Base-by-base conservation (phyloP, 306 rosid species). In the Dryas octopetala region DNA sequence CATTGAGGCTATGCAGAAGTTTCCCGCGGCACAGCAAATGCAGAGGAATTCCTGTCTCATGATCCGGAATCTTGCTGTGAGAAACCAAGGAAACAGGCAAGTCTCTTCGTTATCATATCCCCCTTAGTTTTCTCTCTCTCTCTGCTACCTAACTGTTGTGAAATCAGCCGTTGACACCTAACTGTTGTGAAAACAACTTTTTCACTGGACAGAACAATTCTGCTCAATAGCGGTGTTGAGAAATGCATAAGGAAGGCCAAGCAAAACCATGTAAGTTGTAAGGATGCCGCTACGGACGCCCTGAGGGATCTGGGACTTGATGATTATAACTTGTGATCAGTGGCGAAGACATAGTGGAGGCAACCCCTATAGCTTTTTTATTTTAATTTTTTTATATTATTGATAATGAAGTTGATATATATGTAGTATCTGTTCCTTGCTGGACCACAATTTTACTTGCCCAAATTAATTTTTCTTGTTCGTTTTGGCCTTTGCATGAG, bases 201-300 rank as follows among this genome's bases (percentile, higher is more conserved):
- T 74, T 15, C 71, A 12, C 70, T 76, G 60, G 61, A 79, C 93
- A 95, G 99, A 85, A 83, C 92, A 45, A 68, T 83, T 62, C 83
- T 95, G 73, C 91, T 92, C 50, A 86, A 85, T 38, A 82, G 85
- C 41, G 97, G 99, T 62, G 74, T 89, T 45, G 97, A 92, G 82
- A 84, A 89, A 81, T 83, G 79, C 81, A 84, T 90, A 80, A 84
- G 97, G 83, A 84, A 80, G 69, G 96, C 93, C 58, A 92, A 95
- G 82, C 96, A 87, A 85, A 89, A 63, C 73, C 98, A 92, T 74
- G 85, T 75, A 32, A 86, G 80, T 85, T 89, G 96, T 79, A 95
- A 87, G 85, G 92, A 83, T 8, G 97, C 98, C 45, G 98, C 98
- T 8, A 91, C 93, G 3, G 97, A 95, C 66, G 98, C 97, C 6